Conservation (phyloP, 495 filamentous ascomycete genomes). For the Opeltia flavorubescens region DNA sequence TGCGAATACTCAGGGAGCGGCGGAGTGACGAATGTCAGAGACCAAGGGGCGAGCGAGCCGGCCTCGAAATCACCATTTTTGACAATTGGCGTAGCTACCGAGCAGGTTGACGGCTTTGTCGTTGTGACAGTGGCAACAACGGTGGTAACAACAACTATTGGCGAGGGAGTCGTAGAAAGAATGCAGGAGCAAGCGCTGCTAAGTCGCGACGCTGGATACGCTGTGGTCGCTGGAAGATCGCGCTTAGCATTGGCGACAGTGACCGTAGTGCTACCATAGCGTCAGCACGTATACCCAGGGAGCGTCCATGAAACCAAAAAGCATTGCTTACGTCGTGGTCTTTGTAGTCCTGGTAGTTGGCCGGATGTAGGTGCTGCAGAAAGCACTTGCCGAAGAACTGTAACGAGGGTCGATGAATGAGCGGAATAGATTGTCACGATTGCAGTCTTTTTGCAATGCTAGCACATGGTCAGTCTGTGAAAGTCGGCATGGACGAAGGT, state of each 20-base stretch:
- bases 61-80: slow-evolving; percentile 1
- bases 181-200: slow-evolving; percentile 4
- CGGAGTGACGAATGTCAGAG: neutral
- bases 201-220: neutral
- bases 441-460: slow-evolving; percentile 1
- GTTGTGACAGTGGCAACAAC: neutral
- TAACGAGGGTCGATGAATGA: slow-evolving; percentile 1
- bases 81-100: neutral
- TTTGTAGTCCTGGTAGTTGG: neutral
- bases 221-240: neutral
- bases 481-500: neutral
- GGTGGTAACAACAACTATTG: neutral
- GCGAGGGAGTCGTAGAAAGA: neutral
- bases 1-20: neutral
- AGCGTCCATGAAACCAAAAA: neutral
- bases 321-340: neutral
- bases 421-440: neutral
- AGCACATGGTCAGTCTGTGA: neutral
- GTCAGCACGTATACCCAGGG: neutral
- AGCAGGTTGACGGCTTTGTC: neutral
- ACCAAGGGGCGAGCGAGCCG: neutral
- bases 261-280: neutral
- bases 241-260: neutral
- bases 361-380: slow-evolving; percentile 4
- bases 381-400: neutral